Evolutionary conservation across 2,329 filamentous ascomycete species (phyloP).

Genomic region (Blumeria hordei): DNA sequence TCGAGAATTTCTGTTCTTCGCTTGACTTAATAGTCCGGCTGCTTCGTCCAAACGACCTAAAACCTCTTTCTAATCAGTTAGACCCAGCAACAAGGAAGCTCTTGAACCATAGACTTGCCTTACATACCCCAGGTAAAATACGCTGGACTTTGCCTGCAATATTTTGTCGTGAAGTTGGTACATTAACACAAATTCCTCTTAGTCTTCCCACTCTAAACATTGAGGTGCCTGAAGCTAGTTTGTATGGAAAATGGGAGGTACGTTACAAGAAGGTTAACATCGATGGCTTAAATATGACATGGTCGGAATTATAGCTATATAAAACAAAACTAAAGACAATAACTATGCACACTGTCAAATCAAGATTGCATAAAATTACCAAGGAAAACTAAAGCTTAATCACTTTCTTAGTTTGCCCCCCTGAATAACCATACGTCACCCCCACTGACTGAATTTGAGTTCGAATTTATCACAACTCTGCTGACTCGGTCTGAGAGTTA

Average conservation of each 20-base stretch:
- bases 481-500: too few species aligned
- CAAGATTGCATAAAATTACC: too few species aligned
- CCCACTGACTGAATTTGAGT: too few species aligned
- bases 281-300: not conserved
- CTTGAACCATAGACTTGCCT: slow-evolving; percentile 1
- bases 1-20: slow-evolving; percentile 10
- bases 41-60: not conserved
- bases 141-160: slow-evolving; percentile 12
- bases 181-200: not conserved
- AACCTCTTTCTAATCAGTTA: not conserved
- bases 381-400: too few species aligned
- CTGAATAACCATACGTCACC: too few species aligned
- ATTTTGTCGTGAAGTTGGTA: slow-evolving; percentile 1
- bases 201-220: slow-evolving; percentile 9
- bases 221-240: not conserved
- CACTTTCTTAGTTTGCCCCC: too few species aligned
- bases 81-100: not conserved
- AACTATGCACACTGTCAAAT: too few species aligned
- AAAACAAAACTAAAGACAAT: too few species aligned
- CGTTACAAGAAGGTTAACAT: slow-evolving; percentile 9
- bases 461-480: too few species aligned
- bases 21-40: not conserved
- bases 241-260: slow-evolving; percentile 6
- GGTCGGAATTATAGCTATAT: too few species aligned
- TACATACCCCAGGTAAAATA: slow-evolving; percentile 6